These are phyloP conservation scores for Didymella lethalis DNA, from an alignment of 2,329 filamentous ascomycete genomes.

Conservation along the genomic window DNA sequence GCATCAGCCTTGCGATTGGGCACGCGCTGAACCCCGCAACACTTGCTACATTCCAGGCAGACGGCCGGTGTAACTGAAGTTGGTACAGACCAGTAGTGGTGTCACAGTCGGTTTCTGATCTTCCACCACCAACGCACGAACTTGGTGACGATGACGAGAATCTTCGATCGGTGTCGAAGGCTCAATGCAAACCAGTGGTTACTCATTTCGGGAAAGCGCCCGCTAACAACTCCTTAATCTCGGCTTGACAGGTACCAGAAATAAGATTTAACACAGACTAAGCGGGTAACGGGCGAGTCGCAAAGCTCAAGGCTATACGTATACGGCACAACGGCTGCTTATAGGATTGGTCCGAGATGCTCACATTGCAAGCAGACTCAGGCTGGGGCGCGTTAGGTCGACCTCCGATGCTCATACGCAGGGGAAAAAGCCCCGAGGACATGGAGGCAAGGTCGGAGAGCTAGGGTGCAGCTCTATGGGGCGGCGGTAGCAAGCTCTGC, in stretches of 20 bases:
- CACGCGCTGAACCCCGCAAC: slow-evolving; percentile 17
- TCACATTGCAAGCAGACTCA: slow-evolving; percentile 30
- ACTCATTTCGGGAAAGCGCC: slow-evolving; percentile 37
- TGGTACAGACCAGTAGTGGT: slow-evolving; percentile 19
- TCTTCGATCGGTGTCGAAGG: slow-evolving; percentile 22
- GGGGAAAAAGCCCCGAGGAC: slow-evolving; percentile 38
- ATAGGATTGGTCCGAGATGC: slow-evolving; percentile 41
- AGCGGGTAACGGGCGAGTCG: slow-evolving; percentile 37
- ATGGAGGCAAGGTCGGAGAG: slow-evolving; percentile 28
- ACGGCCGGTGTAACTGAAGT: slow-evolving; percentile 21
- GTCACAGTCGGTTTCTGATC: slow-evolving; percentile 13
- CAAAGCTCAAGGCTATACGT: slow-evolving; percentile 41
- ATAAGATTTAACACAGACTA: slow-evolving; percentile 34
- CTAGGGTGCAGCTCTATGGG: slow-evolving; percentile 24
- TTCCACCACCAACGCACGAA: slow-evolving; percentile 28
- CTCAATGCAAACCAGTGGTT: slow-evolving; percentile 21
- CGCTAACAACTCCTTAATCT: slow-evolving; percentile 50
- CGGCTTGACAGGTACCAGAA: slow-evolving; percentile 40
- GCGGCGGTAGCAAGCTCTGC: slow-evolving; percentile 21
- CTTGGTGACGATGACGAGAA: slow-evolving; percentile 31
- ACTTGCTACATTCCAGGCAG: slow-evolving; percentile 14
- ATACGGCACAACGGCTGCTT: slow-evolving; percentile 44
- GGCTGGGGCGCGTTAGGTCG: slow-evolving; percentile 37
- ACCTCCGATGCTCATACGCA: slow-evolving; percentile 36
- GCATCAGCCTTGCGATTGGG: slow-evolving; percentile 27